phyloP scores from a whole-genome alignment of 2,329 filamentous ascomycete genomes.

The Fusarium palustre region DNA sequence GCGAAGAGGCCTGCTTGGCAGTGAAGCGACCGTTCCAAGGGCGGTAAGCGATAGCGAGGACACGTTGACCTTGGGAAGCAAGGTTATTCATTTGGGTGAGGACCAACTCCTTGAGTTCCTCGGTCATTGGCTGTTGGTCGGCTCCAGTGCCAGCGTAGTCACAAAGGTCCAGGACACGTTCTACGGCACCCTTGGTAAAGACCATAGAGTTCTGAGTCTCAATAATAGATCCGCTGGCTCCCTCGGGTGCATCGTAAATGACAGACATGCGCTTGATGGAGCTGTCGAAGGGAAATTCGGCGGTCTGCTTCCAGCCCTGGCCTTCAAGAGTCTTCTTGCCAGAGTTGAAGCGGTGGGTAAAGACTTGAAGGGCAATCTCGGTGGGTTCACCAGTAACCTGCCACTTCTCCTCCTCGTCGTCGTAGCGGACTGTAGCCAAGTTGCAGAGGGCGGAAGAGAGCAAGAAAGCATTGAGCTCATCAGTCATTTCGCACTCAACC shows the following conservation, averaged over 20 bases:
- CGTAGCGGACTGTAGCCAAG: conserved; percentile 68
- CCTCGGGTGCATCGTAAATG: conserved; percentile 68
- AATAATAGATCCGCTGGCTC: conserved; percentile 54
- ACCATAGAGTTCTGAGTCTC: conserved; percentile 62
- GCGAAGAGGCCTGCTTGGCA: conserved; percentile 50
- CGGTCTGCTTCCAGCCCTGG: conserved; percentile 70
- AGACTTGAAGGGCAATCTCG: conserved; percentile 81
- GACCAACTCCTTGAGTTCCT: conserved; percentile 62
- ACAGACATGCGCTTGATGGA: conserved; percentile 85
- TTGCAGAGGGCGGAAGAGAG: conserved; percentile 73
- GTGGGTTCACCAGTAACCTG: conserved; percentile 77
- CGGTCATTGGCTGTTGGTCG: conserved; percentile 60
- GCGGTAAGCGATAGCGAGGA: conserved; percentile 77
- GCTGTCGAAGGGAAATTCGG: conserved; percentile 84
- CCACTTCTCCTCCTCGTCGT: conserved; percentile 69
- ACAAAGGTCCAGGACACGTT: conserved; percentile 70
- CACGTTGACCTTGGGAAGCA: conserved; percentile 76
- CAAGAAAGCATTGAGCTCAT: conserved; percentile 64
- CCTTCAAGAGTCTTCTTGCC: conserved; percentile 66
- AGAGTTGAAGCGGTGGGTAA: conserved; percentile 74
- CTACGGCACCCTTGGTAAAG: conserved; percentile 72
- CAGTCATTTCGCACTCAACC: conserved; percentile 60
- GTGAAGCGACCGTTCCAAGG: conserved; percentile 64
- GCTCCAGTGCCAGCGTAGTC: conserved; percentile 59
- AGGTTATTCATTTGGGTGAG: conserved; percentile 68